Evolutionary conservation across 768 basidiomycete genomes (phyloP).

Genomic region (Strobilomyces confusus): DNA sequence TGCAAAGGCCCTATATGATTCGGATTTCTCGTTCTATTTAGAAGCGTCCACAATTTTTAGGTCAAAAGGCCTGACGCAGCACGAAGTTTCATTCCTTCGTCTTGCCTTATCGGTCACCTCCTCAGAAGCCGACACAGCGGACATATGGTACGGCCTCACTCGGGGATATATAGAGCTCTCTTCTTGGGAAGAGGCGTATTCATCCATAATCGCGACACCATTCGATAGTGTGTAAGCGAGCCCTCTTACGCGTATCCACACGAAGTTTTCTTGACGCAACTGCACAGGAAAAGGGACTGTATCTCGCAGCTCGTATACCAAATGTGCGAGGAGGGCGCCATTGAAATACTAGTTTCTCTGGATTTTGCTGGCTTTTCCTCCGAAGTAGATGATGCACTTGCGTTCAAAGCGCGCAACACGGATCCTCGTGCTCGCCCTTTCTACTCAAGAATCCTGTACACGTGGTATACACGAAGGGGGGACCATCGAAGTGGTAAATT

Average conservation of each 20-base stretch:
- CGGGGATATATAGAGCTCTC: slow-evolving; percentile 70
- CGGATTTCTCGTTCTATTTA: slow-evolving; percentile 70
- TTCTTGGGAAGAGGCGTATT: slow-evolving; percentile 85
- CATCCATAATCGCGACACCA: slow-evolving; percentile 67
- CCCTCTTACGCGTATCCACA: slow-evolving; percentile 4
- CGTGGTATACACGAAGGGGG: slow-evolving; percentile 84
- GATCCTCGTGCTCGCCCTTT: slow-evolving; percentile 82
- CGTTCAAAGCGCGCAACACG: slow-evolving; percentile 91
- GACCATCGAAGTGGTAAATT: slow-evolving; percentile 88
- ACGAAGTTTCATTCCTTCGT: slow-evolving; percentile 73
- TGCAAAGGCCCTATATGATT: slow-evolving; percentile 48
- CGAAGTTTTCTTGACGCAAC: slow-evolving; percentile 5
- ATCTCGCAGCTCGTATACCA: slow-evolving; percentile 78
- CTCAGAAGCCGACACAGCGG: slow-evolving; percentile 47
- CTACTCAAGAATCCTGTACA: slow-evolving; percentile 90
- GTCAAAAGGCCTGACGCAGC: slow-evolving; percentile 44
- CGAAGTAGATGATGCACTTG: slow-evolving; percentile 83
- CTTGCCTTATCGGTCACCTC: slow-evolving; percentile 74
- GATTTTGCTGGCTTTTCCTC: slow-evolving; percentile 82
- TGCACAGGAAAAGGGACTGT: slow-evolving; percentile 71
- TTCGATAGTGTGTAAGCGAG: slow-evolving; percentile 72
- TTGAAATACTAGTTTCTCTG: slow-evolving; percentile 72
- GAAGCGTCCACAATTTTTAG: slow-evolving; percentile 78
- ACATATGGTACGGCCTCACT: slow-evolving; percentile 79
- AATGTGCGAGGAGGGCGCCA: slow-evolving; percentile 89